Evolutionary conservation across 352 stramenopile genomes (phyloP).

Genomic region (Globisporangium emineosum): DNA sequence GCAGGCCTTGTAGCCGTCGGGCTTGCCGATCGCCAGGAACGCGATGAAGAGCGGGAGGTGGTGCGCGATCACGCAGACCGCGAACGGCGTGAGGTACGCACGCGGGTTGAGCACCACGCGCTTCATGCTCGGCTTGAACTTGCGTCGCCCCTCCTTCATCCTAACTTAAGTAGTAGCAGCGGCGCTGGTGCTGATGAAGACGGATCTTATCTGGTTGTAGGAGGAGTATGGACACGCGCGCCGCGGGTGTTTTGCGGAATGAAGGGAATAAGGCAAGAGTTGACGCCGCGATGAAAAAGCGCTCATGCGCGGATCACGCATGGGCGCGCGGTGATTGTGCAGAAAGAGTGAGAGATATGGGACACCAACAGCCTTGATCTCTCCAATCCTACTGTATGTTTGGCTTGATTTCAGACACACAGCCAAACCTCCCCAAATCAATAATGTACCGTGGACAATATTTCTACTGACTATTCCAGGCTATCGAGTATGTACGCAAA

Average conservation of each 20-base stretch:
- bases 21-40: slow-evolving; percentile 39
- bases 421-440: too few relatives aligned
- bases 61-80: slow-evolving; percentile 51
- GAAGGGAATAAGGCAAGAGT: neutral
- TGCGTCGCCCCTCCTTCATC: neutral
- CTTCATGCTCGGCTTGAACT: slow-evolving; percentile 29
- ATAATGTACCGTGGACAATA: too few relatives aligned
- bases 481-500: too few relatives aligned
- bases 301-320: neutral
- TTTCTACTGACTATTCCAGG: too few relatives aligned
- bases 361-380: neutral
- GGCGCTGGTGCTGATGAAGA: neutral
- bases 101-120: slow-evolving; percentile 76
- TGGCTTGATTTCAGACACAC: neutral
- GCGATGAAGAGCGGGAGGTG: slow-evolving; percentile 67
- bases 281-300: neutral
- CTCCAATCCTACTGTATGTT: neutral
- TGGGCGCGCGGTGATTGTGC: neutral
- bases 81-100: slow-evolving; percentile 65
- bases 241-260: neutral
- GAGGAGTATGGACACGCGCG: neutral
- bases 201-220: neutral
- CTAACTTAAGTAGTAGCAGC: neutral
- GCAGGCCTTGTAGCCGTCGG: slow-evolving; percentile 37
- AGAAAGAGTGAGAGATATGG: neutral